Conservation (phyloP, 257 asterid species). For the Fraxinus americana region DNA sequence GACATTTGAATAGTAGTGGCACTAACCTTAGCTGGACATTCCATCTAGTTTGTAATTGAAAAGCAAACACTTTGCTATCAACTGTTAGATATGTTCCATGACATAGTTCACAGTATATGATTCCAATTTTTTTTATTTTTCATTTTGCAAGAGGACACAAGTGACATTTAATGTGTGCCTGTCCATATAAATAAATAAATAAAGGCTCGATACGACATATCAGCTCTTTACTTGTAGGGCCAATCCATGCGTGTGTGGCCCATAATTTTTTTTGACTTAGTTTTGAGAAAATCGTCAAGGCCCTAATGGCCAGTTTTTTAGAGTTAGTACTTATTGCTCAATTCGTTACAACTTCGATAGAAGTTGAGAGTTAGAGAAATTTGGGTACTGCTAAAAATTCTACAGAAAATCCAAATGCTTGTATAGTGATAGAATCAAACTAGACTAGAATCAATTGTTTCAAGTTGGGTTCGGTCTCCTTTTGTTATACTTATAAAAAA, state of each 20-base stretch:
- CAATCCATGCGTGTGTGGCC: background rate
- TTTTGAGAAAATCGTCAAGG: background rate
- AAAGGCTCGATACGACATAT: too few species aligned
- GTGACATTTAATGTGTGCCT: background rate
- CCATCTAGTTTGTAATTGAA: slow-evolving; percentile 1
- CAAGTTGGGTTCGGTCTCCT: too few species aligned
- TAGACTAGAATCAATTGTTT: too few species aligned
- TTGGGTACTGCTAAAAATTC: background rate
- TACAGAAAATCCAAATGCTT: too few species aligned
- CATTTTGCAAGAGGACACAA: background rate
- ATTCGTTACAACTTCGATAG: too few species aligned
- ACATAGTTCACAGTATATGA: background rate
- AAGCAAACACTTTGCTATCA: background rate
- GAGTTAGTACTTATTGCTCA: background rate
- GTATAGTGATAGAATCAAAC: too few species aligned
- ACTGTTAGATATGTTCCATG: background rate
- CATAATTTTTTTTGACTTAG: background rate
- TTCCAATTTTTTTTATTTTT: background rate
- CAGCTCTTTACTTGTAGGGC: background rate
- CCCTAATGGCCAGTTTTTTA: background rate
- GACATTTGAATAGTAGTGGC: slow-evolving; percentile 7
- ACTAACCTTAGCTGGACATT: background rate
- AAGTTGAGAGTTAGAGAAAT: background rate
- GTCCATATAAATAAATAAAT: background rate
- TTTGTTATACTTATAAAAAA: too few species aligned